Base-by-base conservation (phyloP, 1,284 basidiomycete genomes). In the Psilocybe mexicana region DNA sequence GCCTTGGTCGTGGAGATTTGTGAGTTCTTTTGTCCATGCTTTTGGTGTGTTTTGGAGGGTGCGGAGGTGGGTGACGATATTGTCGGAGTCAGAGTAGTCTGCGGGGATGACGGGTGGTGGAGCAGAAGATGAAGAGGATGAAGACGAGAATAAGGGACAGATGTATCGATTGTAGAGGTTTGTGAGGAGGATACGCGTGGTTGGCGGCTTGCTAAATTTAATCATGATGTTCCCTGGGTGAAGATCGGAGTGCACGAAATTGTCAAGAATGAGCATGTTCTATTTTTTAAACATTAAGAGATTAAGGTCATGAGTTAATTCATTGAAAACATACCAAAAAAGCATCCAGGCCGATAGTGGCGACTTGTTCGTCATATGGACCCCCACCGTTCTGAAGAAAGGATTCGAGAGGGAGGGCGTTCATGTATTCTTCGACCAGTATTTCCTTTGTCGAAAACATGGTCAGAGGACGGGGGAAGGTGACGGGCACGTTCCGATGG, bases 211-310 rank as follows among this genome's bases (percentile, higher is more conserved):
- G 71, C 88, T 89, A 74, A 98, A 97, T 71, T 96, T 96, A 76
- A 98, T 88, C 90, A 98, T 94, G 73, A 98, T 96, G 73, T 98
- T 98, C 30, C 96, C 96, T 0, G 94, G 94, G 72, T 93, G 92
- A 26, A 97, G 81, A 72, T 97, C 96, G 2, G 96, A 88, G 72
- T 99, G 96, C 1, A 96, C 95, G 74, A 98, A 99, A 73, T 99
- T 99, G 76, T 99, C 96, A 47, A 99, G 80, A 1, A 99, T 79
- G 24, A 99, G 85, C 96, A 99, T 99, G 76, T 98, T 94, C 92
- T 96, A 63, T 53, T 52, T 18, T 18, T 18, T 18, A 18, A 18
- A 33, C 8, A 33, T 33, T 25, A 52, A 2, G 18, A 66, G 61
- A 54, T 60, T n/a, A 60, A 57, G 45, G 25, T 60, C 23, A 24